phyloP scores from a whole-genome alignment of 129 eudicot species.

The Flaveria sonorensis region DNA sequence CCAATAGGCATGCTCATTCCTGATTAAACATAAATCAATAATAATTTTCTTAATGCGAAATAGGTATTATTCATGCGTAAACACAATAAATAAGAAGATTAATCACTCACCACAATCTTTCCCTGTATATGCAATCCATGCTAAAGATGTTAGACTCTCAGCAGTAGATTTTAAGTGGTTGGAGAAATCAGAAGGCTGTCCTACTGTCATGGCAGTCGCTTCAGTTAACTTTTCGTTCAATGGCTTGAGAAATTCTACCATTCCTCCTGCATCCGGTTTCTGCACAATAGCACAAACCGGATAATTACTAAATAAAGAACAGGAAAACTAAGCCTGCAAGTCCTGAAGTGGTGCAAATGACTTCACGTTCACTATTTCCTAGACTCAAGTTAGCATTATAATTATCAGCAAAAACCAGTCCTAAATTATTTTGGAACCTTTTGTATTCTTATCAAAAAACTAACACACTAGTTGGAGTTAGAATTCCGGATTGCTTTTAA shows the following conservation, averaged over 20 bases:
- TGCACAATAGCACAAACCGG: constrained; percentile 33
- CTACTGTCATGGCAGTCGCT: constrained; percentile 73
- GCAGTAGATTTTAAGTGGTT: constrained; percentile 70
- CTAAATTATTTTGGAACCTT: neutral
- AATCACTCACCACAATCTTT: constrained; percentile 79
- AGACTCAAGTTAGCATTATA: no score
- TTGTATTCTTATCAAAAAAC: no score
- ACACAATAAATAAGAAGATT: neutral
- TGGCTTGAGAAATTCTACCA: constrained; percentile 79
- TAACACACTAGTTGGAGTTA: no score
- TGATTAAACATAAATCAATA: constrained; percentile 30
- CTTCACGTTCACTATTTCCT: neutral
- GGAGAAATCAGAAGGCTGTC: constrained; percentile 70
- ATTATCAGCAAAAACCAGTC: neutral
- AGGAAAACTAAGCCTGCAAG: neutral
- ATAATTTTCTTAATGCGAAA: constrained; percentile 16
- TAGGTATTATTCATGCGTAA: neutral
- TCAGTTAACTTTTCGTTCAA: constrained; percentile 68
- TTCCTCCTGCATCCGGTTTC: constrained; percentile 81
- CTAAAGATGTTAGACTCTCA: constrained; percentile 88
- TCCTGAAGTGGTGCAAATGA: neutral
- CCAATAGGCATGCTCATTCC: constrained; percentile 98
- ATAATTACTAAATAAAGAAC: neutral
- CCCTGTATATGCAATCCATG: constrained; percentile 94
- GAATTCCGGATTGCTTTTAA: no score